Evolutionary conservation across 495 filamentous ascomycete species (phyloP).

Genomic region (Friedmanniomyces endolithicus): DNA sequence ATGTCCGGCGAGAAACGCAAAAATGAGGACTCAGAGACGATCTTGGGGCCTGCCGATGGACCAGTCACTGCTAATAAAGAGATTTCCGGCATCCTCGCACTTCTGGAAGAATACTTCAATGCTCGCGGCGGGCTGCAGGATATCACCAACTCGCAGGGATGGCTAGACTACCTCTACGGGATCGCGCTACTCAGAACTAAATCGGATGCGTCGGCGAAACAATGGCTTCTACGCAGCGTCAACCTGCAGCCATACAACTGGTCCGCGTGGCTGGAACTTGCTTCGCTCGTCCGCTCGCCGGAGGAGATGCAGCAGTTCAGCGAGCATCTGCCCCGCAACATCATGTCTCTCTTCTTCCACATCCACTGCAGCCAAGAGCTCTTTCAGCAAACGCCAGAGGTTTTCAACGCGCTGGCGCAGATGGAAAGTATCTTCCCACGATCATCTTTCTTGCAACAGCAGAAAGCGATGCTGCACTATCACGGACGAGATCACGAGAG

Average conservation of each 20-base stretch:
- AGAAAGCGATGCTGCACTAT: slow-evolving; percentile 76
- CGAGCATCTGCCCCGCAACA: slow-evolving; percentile 64
- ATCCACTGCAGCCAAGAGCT: slow-evolving; percentile 81
- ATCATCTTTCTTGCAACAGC: slow-evolving; percentile 79
- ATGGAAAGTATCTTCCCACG: slow-evolving; percentile 72
- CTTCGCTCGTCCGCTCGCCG: slow-evolving; percentile 57
- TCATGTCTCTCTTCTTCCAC: slow-evolving; percentile 88
- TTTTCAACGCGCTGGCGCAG: slow-evolving; percentile 60
- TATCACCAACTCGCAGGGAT: slow-evolving; percentile 57
- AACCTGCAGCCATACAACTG: slow-evolving; percentile 85
- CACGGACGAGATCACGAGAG: slow-evolving; percentile 87
- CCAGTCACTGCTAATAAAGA: slow-evolving; percentile 75
- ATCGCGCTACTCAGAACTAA: slow-evolving; percentile 82
- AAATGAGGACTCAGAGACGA: slow-evolving; percentile 95
- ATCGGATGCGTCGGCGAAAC: slow-evolving; percentile 69
- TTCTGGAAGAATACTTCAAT: slow-evolving; percentile 63
- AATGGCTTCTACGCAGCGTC: slow-evolving; percentile 73
- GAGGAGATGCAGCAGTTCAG: slow-evolving; percentile 60
- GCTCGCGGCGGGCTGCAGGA: slow-evolving; percentile 38
- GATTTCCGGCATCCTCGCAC: slow-evolving; percentile 57
- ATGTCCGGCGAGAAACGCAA: slow-evolving; percentile 91
- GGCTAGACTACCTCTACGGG: slow-evolving; percentile 92
- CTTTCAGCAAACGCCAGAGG: slow-evolving; percentile 65
- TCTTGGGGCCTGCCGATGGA: slow-evolving; percentile 82
- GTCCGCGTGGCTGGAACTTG: slow-evolving; percentile 89